Evolutionary conservation across 129 eudicot species (phyloP).

Genomic region (Flaveria trinervia): DNA sequence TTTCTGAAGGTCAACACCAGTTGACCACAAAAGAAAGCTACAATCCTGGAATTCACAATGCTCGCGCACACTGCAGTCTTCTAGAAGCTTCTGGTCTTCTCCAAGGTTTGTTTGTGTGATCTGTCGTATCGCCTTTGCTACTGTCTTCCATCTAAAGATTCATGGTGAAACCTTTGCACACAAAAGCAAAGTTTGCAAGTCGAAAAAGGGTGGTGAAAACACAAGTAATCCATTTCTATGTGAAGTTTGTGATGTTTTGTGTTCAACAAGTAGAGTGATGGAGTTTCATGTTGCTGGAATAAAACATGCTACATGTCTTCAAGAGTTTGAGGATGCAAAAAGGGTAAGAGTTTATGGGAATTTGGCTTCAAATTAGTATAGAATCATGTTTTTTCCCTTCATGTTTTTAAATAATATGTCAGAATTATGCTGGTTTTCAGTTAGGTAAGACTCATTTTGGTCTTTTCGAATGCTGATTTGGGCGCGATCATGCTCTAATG

Average conservation of each 20-base stretch:
- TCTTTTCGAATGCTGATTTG: conserved; percentile 3
- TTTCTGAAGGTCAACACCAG: conserved; percentile 23
- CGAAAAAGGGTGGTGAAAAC: conserved; percentile 11
- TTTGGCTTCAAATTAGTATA: conserved; percentile 8
- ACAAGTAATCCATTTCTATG: conserved; percentile 40
- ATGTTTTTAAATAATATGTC: conserved; percentile 15
- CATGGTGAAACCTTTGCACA: conserved; percentile 37
- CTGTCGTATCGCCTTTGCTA: conserved; percentile 39
- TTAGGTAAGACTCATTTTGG: background rate
- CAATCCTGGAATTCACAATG: conserved; percentile 25
- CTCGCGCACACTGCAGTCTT: conserved; percentile 18
- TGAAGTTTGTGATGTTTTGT: conserved; percentile 37
- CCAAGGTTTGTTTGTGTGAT: conserved; percentile 37
- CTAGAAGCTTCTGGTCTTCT: conserved; percentile 2
- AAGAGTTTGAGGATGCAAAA: conserved; percentile 34
- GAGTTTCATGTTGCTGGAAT: conserved; percentile 36
- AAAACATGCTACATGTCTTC: conserved; percentile 34
- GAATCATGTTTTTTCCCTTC: background rate
- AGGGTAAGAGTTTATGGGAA: conserved; percentile 25
- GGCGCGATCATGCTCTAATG: background rate
- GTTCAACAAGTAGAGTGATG: conserved; percentile 38
- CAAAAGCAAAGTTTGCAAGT: conserved; percentile 15
- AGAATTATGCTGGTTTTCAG: background rate
- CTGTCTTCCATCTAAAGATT: conserved; percentile 33
- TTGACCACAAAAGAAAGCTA: conserved; percentile 33